Conservation (phyloP, 1,284 basidiomycete species). For the Sanghuangporus sanghuang region DNA sequence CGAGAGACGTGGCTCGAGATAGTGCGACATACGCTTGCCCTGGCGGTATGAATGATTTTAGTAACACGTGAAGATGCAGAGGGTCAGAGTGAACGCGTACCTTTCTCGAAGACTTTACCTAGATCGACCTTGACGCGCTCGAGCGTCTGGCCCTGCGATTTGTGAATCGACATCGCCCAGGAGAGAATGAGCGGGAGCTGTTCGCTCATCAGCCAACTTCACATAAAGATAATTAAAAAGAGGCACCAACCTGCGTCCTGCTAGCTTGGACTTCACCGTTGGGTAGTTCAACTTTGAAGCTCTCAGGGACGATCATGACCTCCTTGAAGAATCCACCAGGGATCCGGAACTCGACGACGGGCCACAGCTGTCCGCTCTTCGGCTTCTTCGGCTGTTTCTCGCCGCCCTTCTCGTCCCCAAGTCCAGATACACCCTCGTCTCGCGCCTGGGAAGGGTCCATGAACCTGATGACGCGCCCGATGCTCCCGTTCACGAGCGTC, state of each 20-base stretch:
- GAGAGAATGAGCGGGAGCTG: conserved; percentile 81
- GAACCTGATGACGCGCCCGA: conserved; percentile 63
- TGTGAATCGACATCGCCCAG: conserved; percentile 95
- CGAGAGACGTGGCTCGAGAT: conserved; percentile 88
- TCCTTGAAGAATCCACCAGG: conserved; percentile 51
- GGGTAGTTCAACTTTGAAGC: conserved; percentile 82
- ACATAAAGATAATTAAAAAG: conserved; percentile 20
- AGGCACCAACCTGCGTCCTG: conserved; percentile 54
- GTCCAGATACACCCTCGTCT: conserved; percentile 28
- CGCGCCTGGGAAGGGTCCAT: conserved; percentile 28
- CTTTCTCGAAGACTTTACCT: conserved; percentile 84
- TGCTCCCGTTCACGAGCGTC: conserved; percentile 70
- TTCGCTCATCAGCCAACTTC: not conserved
- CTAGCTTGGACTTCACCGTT: conserved; percentile 76
- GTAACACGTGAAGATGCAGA: conserved; percentile 1
- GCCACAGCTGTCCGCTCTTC: conserved; percentile 41
- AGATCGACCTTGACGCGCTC: conserved; percentile 83
- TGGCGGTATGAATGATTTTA: conserved; percentile 23
- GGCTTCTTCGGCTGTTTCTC: conserved; percentile 25
- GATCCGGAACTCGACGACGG: conserved; percentile 75
- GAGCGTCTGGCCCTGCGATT: conserved; percentile 88
- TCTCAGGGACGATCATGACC: conserved; percentile 67
- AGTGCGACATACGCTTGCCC: conserved; percentile 95
- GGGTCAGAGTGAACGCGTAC: conserved; percentile 31
- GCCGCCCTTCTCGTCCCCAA: conserved; percentile 28